Base-by-base conservation (phyloP, 2,329 filamentous ascomycete genomes). In the Penicillium sp. region DNA sequence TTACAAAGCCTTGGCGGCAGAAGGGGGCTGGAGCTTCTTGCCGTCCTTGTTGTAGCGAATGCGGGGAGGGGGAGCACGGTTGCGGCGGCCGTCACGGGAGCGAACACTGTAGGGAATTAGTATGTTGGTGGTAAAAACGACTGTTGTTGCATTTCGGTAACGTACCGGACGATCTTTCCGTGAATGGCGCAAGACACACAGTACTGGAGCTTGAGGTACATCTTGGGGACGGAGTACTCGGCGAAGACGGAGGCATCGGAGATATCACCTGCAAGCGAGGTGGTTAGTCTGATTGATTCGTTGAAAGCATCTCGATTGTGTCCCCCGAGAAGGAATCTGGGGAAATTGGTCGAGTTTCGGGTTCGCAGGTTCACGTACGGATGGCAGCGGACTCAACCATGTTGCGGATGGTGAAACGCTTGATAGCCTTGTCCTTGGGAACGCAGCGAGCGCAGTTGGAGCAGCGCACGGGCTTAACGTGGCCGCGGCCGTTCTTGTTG, bases 201-300 rank as follows among this genome's bases (percentile, higher is more conserved):
- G 91, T 99, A 99, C 86, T 99, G 94, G 80, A 99, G 89, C 90
- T 99, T 99, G 83, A 99, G 86, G 91, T 99, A 99, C 95, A 99
- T 99, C 91, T 99, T 99, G 83, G 94, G 94, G 76, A 99, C 93
- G 72, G 92, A 92, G 87, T 99, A 99, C 85, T 99, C 94, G 75
- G 90, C 81, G 84, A 97, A 99, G 82, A 99, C 94, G 76, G 94
- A 97, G 76, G 95, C 94, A 80, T 99, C 94, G 69, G 92, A 97
- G 84, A 99, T 99, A 91, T 99, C 94, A 92, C 94, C 94, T 97
- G 75, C 55, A 63, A 58, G 48, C 46, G 45, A 43, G 52, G 21
- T 47, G 11, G 36, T 56, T 54, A 52, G 32, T 55, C 56, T 44
- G 21, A 47, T 39, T 48, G 32, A 3, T 57, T 31, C 45, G n/a